Evolutionary conservation across 176 grass and related monocot species (phyloP), one percentile per base, ranked within the genome.

Genomic region (Phyllostachys edulis): DNA sequence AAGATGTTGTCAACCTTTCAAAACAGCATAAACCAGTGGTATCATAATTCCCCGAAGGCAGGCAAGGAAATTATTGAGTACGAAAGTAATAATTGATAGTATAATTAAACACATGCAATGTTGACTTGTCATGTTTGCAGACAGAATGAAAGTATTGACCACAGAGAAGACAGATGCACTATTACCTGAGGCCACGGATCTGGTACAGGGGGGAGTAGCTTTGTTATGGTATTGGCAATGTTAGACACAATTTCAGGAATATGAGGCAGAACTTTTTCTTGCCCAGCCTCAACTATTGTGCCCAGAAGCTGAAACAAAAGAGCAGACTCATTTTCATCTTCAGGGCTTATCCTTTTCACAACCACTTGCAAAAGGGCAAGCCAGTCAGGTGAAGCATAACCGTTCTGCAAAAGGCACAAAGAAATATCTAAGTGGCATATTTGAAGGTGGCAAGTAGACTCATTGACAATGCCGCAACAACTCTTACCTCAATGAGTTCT

Each of bases 151-250:
- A 51, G 39, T 44, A 85, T 68, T 80, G 41, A 60, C 18, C 15
- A 37, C 3, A 75, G 1, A 80, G n/a, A n/a, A n/a, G 52, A 85
- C 51, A 46, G 63, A 73, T 76, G 55, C 46, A 69, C 26, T 38
- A 84, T 72, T 90, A 97, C 94, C 92, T 97, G 94, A 81, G 92
- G 90, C 94, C 94, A 97, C 47, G 92, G 88, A 20, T 94, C 81
- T 45, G 92, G 94, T 71, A 83, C 78, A 75, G 90, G 78, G 76
- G 94, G 86, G 8, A 97, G 64, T 81, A 90, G 88, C n/a, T 86
- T 90, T 12, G 40, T 72, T 80, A 97, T 74, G 34, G 86, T 82
- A 83, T 77, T 69, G 21, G 75, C 88, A 80, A 94, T 89, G 60
- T 84, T 91, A 47, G 88, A 87, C n/a, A 91, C 69, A 66, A 92